Evolutionary conservation across 2,329 filamentous ascomycete genomes (phyloP), one percentile per base, ranked within the genome.

Genomic region (Colletotrichum lupini): DNA sequence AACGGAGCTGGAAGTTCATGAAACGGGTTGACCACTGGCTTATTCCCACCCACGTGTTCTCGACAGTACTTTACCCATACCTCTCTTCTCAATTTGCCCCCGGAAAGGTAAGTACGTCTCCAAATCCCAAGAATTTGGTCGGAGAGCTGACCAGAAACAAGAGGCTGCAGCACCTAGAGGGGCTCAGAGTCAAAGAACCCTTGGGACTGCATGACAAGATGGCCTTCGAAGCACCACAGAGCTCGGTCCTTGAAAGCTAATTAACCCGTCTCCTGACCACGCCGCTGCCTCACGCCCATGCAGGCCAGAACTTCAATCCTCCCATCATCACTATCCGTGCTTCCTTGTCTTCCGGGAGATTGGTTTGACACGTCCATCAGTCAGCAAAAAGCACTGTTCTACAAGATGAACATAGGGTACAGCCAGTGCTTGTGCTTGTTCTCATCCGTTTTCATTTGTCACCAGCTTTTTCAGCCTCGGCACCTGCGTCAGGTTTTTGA

Each of bases 241-340:
- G 56, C 60, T 66, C 42, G 60, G 60, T 46, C 63, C 46, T 56
- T 11, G 37, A 8, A 28, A 35, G 16, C 24, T 11, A 46, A 65
- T 32, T 30, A 49, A 32, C 42, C 49, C 26, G 42, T 62, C 24
- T 72, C 67, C 37, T 24, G 32, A 55, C 32, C 42, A 49, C 67
- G 56, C 66, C 67, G 67, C 65, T 65, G 70, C 70, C 70, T 73
- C 70, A 70, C 12, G 56, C 42, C 42, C 60, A 73, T 73, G 70
- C 70, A 73, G 49, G 60, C 12, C 55, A 69, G 66, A 70, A 73
- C 60, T 70, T 19, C 66, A 72, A 49, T 70, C 32, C 35, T 60
- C 60, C 26, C 66, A 70, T 70, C 46, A 35, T 24, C 55, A 22
- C 19, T 60, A 53, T 61, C 66, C 52, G 69, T 72, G 69, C 57